phyloP scores from a whole-genome alignment of 1,284 basidiomycete genomes.

The Ceratobasidium sp. region DNA sequence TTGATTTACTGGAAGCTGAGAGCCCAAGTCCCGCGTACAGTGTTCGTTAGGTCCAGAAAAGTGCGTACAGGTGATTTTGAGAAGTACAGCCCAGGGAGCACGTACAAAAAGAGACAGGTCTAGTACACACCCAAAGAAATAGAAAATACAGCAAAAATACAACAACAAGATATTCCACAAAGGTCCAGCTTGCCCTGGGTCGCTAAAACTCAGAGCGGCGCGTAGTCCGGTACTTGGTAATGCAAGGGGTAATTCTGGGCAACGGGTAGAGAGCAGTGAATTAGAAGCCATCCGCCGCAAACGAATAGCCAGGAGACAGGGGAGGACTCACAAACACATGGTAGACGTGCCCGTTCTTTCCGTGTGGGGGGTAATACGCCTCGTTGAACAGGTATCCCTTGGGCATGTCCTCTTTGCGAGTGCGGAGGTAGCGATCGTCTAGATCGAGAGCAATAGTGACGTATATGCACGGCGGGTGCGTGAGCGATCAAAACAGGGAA shows the following conservation, averaged over 20 bases:
- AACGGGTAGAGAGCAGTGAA: not conserved
- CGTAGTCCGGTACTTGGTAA: constrained; percentile 67
- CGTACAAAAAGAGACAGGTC: constrained; percentile 8
- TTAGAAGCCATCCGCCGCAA: too few species aligned
- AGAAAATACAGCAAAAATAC: not conserved
- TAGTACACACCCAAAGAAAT: not conserved
- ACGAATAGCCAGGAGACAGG: constrained; percentile 52
- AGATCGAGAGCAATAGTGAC: not conserved
- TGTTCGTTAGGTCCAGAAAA: too few species aligned
- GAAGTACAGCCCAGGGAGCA: not conserved
- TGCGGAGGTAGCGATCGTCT: constrained; percentile 72
- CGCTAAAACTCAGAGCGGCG: constrained; percentile 46
- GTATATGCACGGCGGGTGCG: not conserved
- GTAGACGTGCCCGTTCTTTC: constrained; percentile 75
- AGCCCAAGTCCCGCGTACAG: too few species aligned
- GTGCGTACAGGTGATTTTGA: too few species aligned
- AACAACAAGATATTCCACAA: too few species aligned
- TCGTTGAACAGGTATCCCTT: constrained; percentile 77
- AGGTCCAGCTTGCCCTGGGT: not conserved
- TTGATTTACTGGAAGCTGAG: too few species aligned
- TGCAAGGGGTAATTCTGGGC: constrained; percentile 66
- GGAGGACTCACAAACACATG: constrained; percentile 76
- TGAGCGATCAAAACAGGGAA: too few species aligned
- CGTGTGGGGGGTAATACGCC: constrained; percentile 71
- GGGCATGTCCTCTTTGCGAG: constrained; percentile 72